These are phyloP conservation scores for Dioscorea zingiberensis DNA, from an alignment of 106 monocot genomes.

Conservation along the genomic window DNA sequence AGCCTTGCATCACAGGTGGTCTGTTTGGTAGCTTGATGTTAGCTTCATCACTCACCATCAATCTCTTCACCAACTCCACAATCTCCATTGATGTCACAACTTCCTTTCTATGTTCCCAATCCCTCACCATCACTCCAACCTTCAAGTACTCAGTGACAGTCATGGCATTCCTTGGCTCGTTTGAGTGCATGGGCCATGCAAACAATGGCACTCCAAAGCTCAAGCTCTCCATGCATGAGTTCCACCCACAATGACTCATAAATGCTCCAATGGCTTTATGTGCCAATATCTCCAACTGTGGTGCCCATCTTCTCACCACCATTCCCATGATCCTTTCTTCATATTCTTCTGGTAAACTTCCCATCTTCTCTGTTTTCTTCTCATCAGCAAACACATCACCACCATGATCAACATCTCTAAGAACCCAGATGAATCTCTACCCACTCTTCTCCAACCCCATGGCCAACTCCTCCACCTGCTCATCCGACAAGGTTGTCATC, in stretches of 20 bases:
- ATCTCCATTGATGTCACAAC: conserved; percentile 12
- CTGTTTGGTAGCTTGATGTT: no score
- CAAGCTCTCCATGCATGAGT: conserved; percentile 32
- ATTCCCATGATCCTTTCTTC: background rate
- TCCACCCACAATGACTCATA: conserved; percentile 45
- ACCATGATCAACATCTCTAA: conserved; percentile 8
- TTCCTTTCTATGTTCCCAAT: conserved; percentile 25
- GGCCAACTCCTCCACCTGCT: conserved; percentile 2
- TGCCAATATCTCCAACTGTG: conserved; percentile 18
- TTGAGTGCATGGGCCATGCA: conserved; percentile 48
- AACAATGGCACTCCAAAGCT: conserved; percentile 27
- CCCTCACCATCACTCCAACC: conserved; percentile 20
- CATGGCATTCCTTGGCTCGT: conserved; percentile 37
- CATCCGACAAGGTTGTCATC: no score
- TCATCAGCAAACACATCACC: conserved; percentile 1
- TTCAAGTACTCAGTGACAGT: conserved; percentile 19
- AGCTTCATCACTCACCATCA: conserved; percentile 32
- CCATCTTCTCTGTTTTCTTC: background rate
- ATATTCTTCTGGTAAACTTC: background rate
- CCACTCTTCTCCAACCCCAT: background rate
- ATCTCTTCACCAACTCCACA: conserved; percentile 10
- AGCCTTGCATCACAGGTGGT: no score
- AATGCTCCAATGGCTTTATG: conserved; percentile 26
- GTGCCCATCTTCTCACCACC: conserved; percentile 9
- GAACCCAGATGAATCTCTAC: conserved; percentile 8